Evolutionary conservation across 768 basidiomycete genomes (phyloP).

Genomic region (Leccinum longicurvipes): DNA sequence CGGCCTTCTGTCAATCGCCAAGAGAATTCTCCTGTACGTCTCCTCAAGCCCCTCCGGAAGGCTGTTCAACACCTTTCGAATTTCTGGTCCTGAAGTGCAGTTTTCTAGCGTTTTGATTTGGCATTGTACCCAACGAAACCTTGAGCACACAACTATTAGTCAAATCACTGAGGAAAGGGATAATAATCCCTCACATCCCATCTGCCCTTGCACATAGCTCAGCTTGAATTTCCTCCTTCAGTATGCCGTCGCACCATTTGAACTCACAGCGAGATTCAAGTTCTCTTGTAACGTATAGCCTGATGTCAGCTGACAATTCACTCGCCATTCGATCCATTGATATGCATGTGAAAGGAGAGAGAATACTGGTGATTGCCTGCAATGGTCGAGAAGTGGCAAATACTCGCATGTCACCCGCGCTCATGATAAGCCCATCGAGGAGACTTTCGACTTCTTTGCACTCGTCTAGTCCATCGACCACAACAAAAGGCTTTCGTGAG

Average conservation of each 20-base stretch:
- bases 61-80: constrained; percentile 3
- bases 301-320: constrained; percentile 8
- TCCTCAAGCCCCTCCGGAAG: constrained; percentile 19
- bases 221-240: constrained; percentile 10
- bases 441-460: constrained; percentile 13
- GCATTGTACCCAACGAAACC: constrained; percentile 18
- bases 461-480: constrained; percentile 26
- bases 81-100: background rate
- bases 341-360: constrained; percentile 6
- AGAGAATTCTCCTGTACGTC: constrained; percentile 22
- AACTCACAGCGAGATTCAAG: constrained; percentile 9
- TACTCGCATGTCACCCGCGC: background rate
- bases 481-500: constrained; percentile 2
- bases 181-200: constrained; percentile 16
- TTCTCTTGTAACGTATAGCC: constrained; percentile 7
- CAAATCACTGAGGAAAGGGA: background rate
- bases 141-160: background rate
- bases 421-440: constrained; percentile 4
- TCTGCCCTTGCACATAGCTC: constrained; percentile 8
- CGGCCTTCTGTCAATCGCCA: background rate
- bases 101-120: constrained; percentile 12
- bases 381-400: constrained; percentile 13
- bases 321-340: constrained; percentile 6
- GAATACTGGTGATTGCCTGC: background rate
- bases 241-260: background rate